Evolutionary conservation across 768 basidiomycete species (phyloP), one percentile per base, ranked within the genome.

Genomic region (Phylloporus arenicola): DNA sequence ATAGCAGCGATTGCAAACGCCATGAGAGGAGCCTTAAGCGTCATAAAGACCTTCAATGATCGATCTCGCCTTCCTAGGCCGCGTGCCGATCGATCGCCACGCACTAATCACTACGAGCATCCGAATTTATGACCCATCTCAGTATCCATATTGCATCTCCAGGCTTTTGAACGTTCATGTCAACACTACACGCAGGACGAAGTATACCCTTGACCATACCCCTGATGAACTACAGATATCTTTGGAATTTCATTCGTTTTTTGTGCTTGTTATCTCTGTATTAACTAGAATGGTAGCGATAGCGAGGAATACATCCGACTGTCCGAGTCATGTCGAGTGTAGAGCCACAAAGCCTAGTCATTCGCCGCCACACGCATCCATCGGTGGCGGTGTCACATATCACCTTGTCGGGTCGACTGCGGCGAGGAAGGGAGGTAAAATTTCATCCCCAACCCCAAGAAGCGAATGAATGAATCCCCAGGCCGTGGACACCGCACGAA

Each of bases 21-120:
- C 66, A 68, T 10, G 66, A 68, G 52, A 68, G 53, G 48, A 69
- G 68, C 58, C 56, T 4, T 56, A 69, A 67, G 39, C 65, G 65
- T 52, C 65, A 67, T 24, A 63, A 61, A 43, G 56, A 56, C 19
- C 37, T 60, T 14, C 35, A 37, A 34, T 56, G 58, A 64, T 57
- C 50, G 47, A 39, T 45, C 46, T 40, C 33, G 29, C 48, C 17
- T 49, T 48, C 45, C n/a, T 51, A 16, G 29, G 34, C 20, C 40
- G 34, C 55, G 50, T 57, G 52, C 38, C 52, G 59, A 60, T 64
- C 64, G 61, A 64, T 61, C 57, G 39, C n/a, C 29, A 37, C 10
- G 31, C 50, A 41, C 44, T 10, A 45, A 54, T 43, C 41, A 50
- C 33, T 48, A 51, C 25, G 49, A 43, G 6, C 20, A 11, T 42